Conservation (phyloP, 345 rosid genomes). For the Zanthoxylum bungeanum region DNA sequence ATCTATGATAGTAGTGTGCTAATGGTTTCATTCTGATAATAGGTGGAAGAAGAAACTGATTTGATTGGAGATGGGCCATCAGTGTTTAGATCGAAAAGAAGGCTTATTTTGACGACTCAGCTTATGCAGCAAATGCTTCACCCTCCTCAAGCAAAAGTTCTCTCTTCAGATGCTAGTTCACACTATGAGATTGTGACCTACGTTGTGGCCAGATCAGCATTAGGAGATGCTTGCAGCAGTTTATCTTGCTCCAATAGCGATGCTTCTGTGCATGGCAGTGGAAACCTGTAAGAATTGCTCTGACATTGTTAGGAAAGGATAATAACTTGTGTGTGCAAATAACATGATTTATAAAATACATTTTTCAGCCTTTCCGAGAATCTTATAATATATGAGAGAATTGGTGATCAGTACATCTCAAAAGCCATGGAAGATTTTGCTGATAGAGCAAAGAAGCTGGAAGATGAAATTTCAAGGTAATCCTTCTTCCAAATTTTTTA, state of each 20-base stretch:
- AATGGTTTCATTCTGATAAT: slow-evolving; percentile 20
- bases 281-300: slow-evolving; percentile 51
- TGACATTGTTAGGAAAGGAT: neutral
- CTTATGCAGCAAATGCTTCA: slow-evolving; percentile 70
- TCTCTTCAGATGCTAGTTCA: slow-evolving; percentile 46
- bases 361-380: slow-evolving; percentile 44
- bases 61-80: slow-evolving; percentile 45
- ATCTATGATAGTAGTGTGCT: slow-evolving; percentile 6
- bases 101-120: slow-evolving; percentile 70
- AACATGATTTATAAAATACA: neutral
- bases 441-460: slow-evolving; percentile 54
- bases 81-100: slow-evolving; percentile 59
- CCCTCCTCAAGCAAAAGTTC: slow-evolving; percentile 53
- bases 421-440: slow-evolving; percentile 63
- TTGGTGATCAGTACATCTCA: slow-evolving; percentile 45
- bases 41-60: slow-evolving; percentile 66
- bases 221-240: slow-evolving; percentile 73
- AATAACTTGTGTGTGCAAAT: neutral
- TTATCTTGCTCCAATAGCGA: slow-evolving; percentile 31
- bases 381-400: slow-evolving; percentile 34
- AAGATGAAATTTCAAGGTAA: slow-evolving; percentile 63
- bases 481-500: neutral
- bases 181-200: slow-evolving; percentile 52
- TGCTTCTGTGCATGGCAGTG: slow-evolving; percentile 23
- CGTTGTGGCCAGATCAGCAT: slow-evolving; percentile 47